Base-by-base conservation (phyloP, 129 eudicot genomes). In the Erigeron canadensis region DNA sequence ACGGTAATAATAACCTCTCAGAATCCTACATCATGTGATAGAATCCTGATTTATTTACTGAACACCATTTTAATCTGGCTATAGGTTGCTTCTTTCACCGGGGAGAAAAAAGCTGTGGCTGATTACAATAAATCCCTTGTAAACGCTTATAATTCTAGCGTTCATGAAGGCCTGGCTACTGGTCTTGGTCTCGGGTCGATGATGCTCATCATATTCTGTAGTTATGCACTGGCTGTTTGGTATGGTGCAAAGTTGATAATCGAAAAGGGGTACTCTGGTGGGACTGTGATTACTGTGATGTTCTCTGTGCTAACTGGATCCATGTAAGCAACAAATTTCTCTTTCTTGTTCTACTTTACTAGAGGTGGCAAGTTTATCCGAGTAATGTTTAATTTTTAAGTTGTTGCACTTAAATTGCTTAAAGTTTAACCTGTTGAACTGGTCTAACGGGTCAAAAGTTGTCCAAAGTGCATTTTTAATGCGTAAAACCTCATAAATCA, bases 31-130 rank as follows among this genome's bases (percentile, higher is more conserved):
- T 16, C 70, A 42, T 18, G 10, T 18, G 18, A 10, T n/a, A 34
- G 39, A 16, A 18, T 37, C 10, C 50, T 2, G 37, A 40, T 38
- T 5, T 38, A 3, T 42, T 18, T 10, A 57, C 39, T 23, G 10
- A 47, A 67, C 34, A 51, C 10, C 6, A 0, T 5, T 54, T 54
- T 54, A n/a, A 12, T 11, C 7, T 16, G 38, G 2, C 10, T 70
- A 28, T 28, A 91, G 97, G 97, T 91, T 62, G 96, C 96, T 68
- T 91, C 98, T 22, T 91, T 86, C 67, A 81, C 98, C 0, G 98
- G 98, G 61, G 98, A 91, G 76, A 88, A 81, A 80, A 85, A 86
- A 66, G 98, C 98, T 28, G 88, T 88, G 43, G 84, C 78, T 40
- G 75, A 81, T 15, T 91, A 91, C 83, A 81, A 91, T 40, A 77